Percentiles rank a stretch among this genome's conserved stretches.
phyloP scores from a whole-genome alignment of 352 stramenopile genomes.

The Pythium graminicola region DNA sequence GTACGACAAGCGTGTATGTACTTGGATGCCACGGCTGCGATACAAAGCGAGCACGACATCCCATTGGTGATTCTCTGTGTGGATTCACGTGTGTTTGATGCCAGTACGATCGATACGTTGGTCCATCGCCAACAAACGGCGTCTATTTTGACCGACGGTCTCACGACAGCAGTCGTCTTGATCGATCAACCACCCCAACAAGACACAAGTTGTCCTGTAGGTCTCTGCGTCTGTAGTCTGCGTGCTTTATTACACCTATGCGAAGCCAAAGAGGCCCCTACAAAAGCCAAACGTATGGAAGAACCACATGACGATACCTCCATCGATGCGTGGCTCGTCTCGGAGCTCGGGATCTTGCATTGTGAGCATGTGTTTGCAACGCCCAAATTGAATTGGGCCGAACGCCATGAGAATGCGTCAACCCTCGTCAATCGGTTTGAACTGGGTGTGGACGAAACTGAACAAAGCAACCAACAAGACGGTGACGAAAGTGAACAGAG shows the following conservation, averaged over 20 bases:
- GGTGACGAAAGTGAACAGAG: neutral
- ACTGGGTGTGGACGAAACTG: neutral
- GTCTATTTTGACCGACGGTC: slow-evolving; percentile 11
- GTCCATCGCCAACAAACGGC: slow-evolving; percentile 16
- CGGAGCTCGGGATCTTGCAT: slow-evolving; percentile 9
- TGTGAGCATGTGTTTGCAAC: slow-evolving; percentile 20
- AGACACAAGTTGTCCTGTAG: neutral
- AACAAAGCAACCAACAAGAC: neutral
- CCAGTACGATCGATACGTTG: slow-evolving; percentile 11
- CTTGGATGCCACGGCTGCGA: slow-evolving; percentile 6
- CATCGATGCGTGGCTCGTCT: slow-evolving; percentile 11
- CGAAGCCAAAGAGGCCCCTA: neutral
- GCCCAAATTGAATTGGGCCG: slow-evolving; percentile 19
- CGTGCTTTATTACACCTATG: neutral
- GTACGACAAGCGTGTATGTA: slow-evolving; percentile 22
- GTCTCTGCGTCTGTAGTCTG: slow-evolving; percentile 17
- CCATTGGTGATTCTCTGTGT: slow-evolving; percentile 12
- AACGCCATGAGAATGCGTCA: neutral
- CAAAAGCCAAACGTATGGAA: neutral
- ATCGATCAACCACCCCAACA: neutral
- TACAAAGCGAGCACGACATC: neutral
- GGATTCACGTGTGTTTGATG: slow-evolving; percentile 13
- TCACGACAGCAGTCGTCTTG: slow-evolving; percentile 15
- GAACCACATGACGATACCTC: neutral
- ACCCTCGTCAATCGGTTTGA: slow-evolving; percentile 1